Evolutionary conservation across 345 rosid genomes (phyloP).

Genomic region (Corymbia maculata): DNA sequence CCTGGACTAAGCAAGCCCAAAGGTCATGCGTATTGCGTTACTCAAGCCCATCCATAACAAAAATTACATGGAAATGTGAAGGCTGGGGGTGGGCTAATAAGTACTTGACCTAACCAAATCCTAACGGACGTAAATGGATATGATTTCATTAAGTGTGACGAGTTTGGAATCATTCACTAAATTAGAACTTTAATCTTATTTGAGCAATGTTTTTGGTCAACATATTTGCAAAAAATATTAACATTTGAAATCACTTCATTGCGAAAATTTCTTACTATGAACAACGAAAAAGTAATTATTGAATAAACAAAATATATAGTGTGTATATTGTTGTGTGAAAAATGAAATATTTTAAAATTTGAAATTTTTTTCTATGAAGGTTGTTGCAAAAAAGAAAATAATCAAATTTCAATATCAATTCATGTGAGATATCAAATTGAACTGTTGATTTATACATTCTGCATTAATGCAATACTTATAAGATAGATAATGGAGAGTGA

Average conservation of each 20-base stretch:
- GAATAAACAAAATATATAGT: too few species aligned
- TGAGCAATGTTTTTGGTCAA: accelerated
- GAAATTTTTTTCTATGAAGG: not conserved
- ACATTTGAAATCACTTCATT: not conserved
- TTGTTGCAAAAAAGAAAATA: not conserved
- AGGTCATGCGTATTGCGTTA: not conserved
- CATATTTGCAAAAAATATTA: not conserved
- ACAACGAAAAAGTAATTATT: too few species aligned
- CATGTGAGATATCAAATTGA: not conserved
- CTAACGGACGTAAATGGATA: accelerated
- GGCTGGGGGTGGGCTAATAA: not conserved
- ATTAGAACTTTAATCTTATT: not conserved
- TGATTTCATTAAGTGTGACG: accelerated
- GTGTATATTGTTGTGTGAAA: too few species aligned
- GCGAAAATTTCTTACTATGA: too few species aligned
- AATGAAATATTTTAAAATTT: not conserved
- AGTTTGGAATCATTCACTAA: not conserved
- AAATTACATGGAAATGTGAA: not conserved
- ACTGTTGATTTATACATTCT: not conserved
- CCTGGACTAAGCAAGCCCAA: not conserved
- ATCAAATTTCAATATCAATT: not conserved
- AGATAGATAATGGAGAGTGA: not conserved
- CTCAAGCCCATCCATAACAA: not conserved
- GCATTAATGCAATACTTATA: too few species aligned
- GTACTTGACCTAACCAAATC: not conserved